A percentile compares a stretch with the other conserved stretches of the same genome.
Conservation (phyloP, 139 green algal genomes). For the Mesotaenium endlicherianum region DNA sequence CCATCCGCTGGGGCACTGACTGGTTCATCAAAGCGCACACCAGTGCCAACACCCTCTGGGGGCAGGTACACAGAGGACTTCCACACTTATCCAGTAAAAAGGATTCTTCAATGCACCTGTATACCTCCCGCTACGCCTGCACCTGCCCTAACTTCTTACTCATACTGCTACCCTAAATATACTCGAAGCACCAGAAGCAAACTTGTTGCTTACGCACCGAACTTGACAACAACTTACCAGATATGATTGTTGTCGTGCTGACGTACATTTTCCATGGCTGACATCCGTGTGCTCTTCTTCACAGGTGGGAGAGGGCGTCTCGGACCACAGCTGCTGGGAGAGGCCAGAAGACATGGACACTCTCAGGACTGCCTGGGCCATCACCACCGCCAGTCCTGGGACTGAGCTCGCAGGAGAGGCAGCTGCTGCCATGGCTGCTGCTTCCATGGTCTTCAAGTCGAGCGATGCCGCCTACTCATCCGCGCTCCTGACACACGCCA, state of each 20-base stretch:
- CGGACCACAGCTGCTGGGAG: conserved; percentile 40
- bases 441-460: conserved; percentile 24
- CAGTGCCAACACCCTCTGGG: not conserved
- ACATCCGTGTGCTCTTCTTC: not conserved
- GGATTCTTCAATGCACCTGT: too few relatives aligned
- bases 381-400: not conserved
- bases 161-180: too few relatives aligned
- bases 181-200: too few relatives aligned
- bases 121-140: too few relatives aligned
- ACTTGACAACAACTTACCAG: too few relatives aligned
- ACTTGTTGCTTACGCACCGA: too few relatives aligned
- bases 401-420: conserved; percentile 29
- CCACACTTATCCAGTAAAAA: too few relatives aligned
- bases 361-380: not conserved
- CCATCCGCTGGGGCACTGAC: conserved; percentile 66
- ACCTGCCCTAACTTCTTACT: too few relatives aligned
- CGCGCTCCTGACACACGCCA: conserved; percentile 16
- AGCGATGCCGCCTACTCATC: conserved; percentile 5
- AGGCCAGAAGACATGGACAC: conserved; percentile 35
- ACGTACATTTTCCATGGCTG: too few relatives aligned
- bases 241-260: too few relatives aligned
- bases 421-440: conserved; percentile 34
- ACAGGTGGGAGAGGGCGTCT: conserved; percentile 28
- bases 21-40: conserved; percentile 63
- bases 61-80: too few relatives aligned